Evolutionary conservation across 768 basidiomycete species (phyloP), one percentile per base, ranked within the genome.

Genomic region (Harrya chromipes): DNA sequence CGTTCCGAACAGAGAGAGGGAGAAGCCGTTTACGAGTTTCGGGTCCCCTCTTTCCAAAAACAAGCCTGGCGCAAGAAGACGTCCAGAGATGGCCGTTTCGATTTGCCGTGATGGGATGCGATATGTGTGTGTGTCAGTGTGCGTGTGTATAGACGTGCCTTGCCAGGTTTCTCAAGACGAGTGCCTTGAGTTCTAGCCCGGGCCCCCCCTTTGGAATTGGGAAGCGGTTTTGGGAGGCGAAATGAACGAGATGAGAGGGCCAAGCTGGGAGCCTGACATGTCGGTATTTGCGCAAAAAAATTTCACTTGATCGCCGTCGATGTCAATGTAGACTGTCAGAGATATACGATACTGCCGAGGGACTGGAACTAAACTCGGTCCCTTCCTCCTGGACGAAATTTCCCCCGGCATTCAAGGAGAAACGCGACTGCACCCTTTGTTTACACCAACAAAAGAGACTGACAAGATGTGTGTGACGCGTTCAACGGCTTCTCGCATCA

Each of bases 291-390:
- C 29, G n/a, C n/a, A n/a, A 27, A 27, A 33, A 33, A 33, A 33
- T 14, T 33, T 29, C 29, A 29, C 33, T 42, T 51, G 60, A 64
- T 62, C 61, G 59, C 61, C 61, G 61, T 61, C 55, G 33, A 29
- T 29, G 29, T 29, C 29, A 29, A 29, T 29, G 12, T 27, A 8
- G n/a, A n/a, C n/a, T n/a, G n/a, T n/a, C 26, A 27, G 2, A 29
- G 26, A 27, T 3, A 27, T 11, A 13, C 4, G 29, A 29, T 13
- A 11, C 2, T 29, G 29, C 41, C 49, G 54, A 58, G 53, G 53
- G 35, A 47, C 53, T 36, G 44, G 43, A 38, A 31, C 24, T 16
- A 33, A 16, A 16, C 5, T 29, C 1, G 33, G 33, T 33, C 16
- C 33, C 14, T 16, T 14, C 14, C 14, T 33, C 16, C 53, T 36